Evolutionary conservation across 2,329 filamentous ascomycete species (phyloP), one percentile per base, ranked within the genome.

Genomic region (Cytospora leucostoma): DNA sequence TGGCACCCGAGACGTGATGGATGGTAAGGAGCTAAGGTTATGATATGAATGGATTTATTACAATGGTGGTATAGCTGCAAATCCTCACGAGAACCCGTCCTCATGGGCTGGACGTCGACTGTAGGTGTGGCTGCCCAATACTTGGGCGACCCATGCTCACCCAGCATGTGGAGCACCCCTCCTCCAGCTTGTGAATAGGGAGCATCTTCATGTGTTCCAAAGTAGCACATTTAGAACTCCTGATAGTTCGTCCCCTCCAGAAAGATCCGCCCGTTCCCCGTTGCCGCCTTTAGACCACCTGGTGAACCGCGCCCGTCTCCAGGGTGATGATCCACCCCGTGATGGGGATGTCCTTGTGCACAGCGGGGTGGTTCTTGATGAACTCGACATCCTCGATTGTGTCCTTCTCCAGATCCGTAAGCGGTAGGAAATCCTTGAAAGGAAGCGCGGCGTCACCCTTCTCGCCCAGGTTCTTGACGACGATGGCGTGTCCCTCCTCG

Each of bases 281-380:
- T 17, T 44, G 6, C 3, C 7, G n/a, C 2, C 40, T 21, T 60
- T 33, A 65, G 21, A 51, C 64, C 33, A 66, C 27, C 21, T 56
- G 64, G 15, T 50, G 58, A 33, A 40, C 64, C 38, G 80, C 87
- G 0, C 90, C 91, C 1, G 84, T 92, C 78, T 91, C 86, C 50
- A 93, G 88, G 70, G 93, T 87, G 76, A 93, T 93, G 2, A 93
- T 76, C 84, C 90, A 94, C 0, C 91, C 91, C 7, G 84, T 89
- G 53, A 93, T 80, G 0, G 76, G 75, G 4, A 91, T 82, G 33
- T 76, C 77, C 21, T 87, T 79, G 21, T 87, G 78, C 6, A 93
- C 79, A 17, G 89, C 78, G 60, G 82, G 82, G 55, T 80, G 84
- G 56, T 74, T 78, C 74, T 82, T 85, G 67, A 95, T 71, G 67